Conservation (phyloP, 306 rosid genomes). For the Glycyrrhiza uralensis region DNA sequence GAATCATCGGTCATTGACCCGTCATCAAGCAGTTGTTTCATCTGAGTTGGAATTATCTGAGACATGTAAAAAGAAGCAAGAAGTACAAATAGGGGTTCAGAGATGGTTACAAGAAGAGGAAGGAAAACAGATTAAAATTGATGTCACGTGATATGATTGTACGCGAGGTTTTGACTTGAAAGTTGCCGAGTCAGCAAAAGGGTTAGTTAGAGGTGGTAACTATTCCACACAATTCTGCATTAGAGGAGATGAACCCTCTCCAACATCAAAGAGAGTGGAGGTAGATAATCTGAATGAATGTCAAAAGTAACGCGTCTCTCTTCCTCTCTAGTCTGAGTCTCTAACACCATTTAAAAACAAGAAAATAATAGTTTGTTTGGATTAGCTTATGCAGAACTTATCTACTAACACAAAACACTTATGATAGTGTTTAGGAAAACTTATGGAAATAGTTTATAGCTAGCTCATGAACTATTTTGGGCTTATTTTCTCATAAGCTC, state of each 20-base stretch:
- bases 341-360: too few species aligned
- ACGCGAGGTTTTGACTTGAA: not conserved
- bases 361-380: too few species aligned
- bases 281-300: not conserved
- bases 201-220: not conserved
- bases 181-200: not conserved
- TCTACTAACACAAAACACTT: too few species aligned
- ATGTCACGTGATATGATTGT: not conserved
- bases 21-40: slow-evolving; percentile 70
- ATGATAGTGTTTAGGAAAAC: too few species aligned
- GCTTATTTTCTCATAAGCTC: too few species aligned
- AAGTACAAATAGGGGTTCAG: not conserved
- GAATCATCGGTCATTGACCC: slow-evolving; percentile 49
- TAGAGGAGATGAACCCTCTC: not conserved
- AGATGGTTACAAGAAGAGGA: not conserved
- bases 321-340: not conserved
- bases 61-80: not conserved
- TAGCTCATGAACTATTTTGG: too few species aligned
- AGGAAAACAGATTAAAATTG: not conserved
- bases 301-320: not conserved
- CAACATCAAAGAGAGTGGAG: not conserved
- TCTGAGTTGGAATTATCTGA: slow-evolving; percentile 88
- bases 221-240: not conserved
- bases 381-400: too few species aligned
- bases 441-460: too few species aligned